Conservation (phyloP, 257 asterid species). For the Echites panduratus region DNA sequence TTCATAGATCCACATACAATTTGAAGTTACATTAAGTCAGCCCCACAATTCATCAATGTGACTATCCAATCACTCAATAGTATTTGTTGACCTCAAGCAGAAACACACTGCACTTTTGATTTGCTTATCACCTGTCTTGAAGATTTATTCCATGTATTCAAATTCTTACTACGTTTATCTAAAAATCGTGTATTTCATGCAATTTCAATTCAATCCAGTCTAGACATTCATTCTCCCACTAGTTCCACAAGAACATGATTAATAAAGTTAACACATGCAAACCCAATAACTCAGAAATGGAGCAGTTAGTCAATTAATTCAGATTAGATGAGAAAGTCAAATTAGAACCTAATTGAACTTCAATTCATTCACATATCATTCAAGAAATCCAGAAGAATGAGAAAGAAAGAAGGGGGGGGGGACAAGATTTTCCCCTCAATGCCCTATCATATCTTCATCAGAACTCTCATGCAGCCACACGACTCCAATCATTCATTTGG, state of each 20-base stretch:
- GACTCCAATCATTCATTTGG: neutral
- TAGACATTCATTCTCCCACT: neutral
- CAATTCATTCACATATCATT: neutral
- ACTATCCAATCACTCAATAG: neutral
- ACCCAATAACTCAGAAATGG: neutral
- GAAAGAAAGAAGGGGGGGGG: too few species aligned
- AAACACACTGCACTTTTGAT: neutral
- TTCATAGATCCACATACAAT: neutral
- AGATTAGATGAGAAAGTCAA: neutral
- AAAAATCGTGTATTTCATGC: neutral
- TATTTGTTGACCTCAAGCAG: neutral
- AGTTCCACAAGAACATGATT: neutral
- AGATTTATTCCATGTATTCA: neutral
- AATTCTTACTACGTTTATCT: neutral
- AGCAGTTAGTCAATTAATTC: neutral
- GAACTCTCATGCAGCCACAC: neutral
- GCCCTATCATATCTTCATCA: neutral
- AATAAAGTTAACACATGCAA: neutral
- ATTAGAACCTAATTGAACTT: neutral
- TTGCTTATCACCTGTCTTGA: neutral
- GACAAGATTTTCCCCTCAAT: neutral
- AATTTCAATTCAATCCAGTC: neutral
- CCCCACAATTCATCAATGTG: neutral
- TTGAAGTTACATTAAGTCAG: neutral
- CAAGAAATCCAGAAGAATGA: neutral